phyloP scores from a whole-genome alignment of 345 rosid species.

The Citrus hindsii region DNA sequence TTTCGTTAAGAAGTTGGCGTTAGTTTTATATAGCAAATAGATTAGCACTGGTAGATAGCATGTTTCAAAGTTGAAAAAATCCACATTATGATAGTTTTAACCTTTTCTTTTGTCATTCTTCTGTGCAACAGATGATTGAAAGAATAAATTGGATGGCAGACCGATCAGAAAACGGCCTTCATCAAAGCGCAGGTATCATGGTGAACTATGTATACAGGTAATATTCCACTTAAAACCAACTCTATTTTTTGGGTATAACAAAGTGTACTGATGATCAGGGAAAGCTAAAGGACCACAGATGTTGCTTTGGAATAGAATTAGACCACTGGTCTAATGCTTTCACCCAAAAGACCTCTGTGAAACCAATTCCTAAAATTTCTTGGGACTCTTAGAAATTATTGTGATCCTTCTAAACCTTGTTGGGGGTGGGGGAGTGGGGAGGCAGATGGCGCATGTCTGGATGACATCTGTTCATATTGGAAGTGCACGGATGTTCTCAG shows the following conservation, averaged over 20 bases:
- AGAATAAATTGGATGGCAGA: constrained; percentile 98
- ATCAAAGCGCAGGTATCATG: constrained; percentile 84
- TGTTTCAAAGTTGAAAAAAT: neutral
- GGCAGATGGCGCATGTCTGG: neutral
- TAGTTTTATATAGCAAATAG: neutral
- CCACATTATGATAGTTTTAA: neutral
- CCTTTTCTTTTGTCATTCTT: neutral
- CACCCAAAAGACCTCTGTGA: neutral
- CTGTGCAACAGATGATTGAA: constrained; percentile 67
- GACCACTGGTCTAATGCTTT: neutral
- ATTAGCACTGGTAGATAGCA: neutral
- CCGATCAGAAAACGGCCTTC: constrained; percentile 61
- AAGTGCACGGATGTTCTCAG: neutral
- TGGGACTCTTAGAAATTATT: neutral
- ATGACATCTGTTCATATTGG: neutral
- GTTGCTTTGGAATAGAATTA: neutral
- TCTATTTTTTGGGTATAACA: neutral
- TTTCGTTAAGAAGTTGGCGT: neutral
- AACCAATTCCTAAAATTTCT: neutral
- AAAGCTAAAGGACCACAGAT: neutral
- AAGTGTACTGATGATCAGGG: neutral
- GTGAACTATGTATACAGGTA: constrained; percentile 93
- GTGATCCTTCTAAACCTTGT: neutral
- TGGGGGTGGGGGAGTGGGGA: too few species aligned
- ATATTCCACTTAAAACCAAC: neutral